Evolutionary conservation across 352 stramenopile genomes (phyloP).

Genomic region (Globisporangium recalcitrans): DNA sequence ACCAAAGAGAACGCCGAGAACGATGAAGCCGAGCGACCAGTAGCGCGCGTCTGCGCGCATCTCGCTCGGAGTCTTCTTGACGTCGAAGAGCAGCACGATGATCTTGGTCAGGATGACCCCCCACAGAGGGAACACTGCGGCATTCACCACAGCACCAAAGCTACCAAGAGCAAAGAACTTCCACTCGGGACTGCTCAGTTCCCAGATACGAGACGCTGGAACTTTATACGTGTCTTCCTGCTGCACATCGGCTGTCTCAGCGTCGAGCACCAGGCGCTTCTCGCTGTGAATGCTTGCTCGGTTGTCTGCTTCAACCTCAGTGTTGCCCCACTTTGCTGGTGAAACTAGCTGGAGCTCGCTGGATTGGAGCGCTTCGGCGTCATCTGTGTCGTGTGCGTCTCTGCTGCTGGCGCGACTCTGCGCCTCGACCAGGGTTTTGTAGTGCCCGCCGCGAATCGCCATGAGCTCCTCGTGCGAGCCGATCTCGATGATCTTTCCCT

Average conservation of each 20-base stretch:
- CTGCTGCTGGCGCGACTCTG: not conserved
- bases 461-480: slow-evolving; percentile 93
- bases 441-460: slow-evolving; percentile 34
- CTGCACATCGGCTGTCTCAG: not conserved
- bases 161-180: slow-evolving; percentile 37
- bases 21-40: slow-evolving; percentile 31
- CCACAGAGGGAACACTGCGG: slow-evolving; percentile 37
- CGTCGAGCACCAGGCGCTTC: slow-evolving; percentile 24
- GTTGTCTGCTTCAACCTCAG: not conserved
- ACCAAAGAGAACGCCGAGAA: slow-evolving; percentile 33
- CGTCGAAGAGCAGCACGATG: slow-evolving; percentile 43
- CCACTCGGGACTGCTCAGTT: slow-evolving; percentile 36
- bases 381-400: not conserved
- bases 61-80: slow-evolving; percentile 19
- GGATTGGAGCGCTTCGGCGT: not conserved
- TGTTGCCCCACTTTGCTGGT: not conserved
- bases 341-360: not conserved
- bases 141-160: slow-evolving; percentile 35
- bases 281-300: slow-evolving; percentile 46
- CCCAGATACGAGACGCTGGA: slow-evolving; percentile 34
- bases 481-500: slow-evolving; percentile 88
- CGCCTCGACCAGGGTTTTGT: slow-evolving; percentile 30
- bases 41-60: slow-evolving; percentile 27
- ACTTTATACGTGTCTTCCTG: not conserved
- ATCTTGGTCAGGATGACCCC: slow-evolving; percentile 53